Base-by-base conservation (phyloP, 768 basidiomycete genomes). In the Epithele typhae region DNA sequence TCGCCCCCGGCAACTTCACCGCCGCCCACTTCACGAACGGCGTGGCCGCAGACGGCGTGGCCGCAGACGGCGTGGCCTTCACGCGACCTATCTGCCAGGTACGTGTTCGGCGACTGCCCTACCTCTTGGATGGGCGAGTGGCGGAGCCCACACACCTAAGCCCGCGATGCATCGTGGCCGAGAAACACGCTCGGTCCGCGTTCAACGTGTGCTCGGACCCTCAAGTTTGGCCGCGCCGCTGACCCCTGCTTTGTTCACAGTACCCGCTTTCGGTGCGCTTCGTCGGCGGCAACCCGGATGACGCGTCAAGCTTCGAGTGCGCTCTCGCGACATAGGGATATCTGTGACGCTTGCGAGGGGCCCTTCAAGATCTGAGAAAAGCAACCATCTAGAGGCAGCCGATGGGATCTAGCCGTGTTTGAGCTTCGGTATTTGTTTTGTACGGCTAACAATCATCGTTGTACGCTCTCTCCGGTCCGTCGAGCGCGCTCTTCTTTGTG, bases 1-100 rank as follows among this genome's bases (percentile, higher is more conserved):
- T 51, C 18, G 60, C 62, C 9, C 66, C 66, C 1, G 51, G 51
- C 6, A 46, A 24, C 15, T 23, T 66, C 18, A 56, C 44, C 23
- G 64, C 56, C 15, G 54, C 49, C 8, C 34, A 52, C 37, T 60
- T 49, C 33, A 49, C 46, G 7, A 39, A 48, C 32, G 57, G 57
- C 41, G 41, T 53, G 25, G 48, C 37, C 17, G 36, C 49, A 11
- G 7, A 42, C 25, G 40, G 46, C 34, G 22, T 30, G 7, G 27
- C 27, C 27, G 27, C 27, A 7, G 40, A 55, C 21, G 59, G 59
- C 23, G 43, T 60, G 12, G 54, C 32, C 18, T 57, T 58, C 24
- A 54, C 48, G 6, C 46, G 59, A 10, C 59, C 56, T 32, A 40
- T 60, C 4, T 60, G 59, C 46, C 43, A 49, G 30, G 59, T 60